Conservation (phyloP, 345 rosid genomes). For the Bruguiera gymnorhiza region DNA sequence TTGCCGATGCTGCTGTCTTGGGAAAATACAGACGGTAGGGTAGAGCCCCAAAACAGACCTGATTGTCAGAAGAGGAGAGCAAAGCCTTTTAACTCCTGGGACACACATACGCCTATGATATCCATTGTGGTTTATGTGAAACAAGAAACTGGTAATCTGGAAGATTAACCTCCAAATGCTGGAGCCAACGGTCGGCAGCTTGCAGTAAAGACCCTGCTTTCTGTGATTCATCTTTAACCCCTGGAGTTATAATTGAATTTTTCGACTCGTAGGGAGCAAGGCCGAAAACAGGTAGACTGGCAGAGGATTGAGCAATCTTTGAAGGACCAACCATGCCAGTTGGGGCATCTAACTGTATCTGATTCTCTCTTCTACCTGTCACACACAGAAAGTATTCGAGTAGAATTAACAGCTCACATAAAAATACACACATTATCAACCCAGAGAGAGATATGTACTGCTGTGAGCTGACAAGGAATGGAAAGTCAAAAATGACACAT, state of each 20-base stretch:
- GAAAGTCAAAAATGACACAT: constrained; percentile 78
- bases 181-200: constrained; percentile 52
- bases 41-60: constrained; percentile 5
- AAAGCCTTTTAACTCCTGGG: constrained; percentile 5
- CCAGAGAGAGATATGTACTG: constrained; percentile 33
- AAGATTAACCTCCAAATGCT: constrained; percentile 37
- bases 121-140: constrained; percentile 42
- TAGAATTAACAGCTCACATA: neutral
- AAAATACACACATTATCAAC: neutral
- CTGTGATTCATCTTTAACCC: constrained; percentile 41
- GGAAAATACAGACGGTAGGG: neutral
- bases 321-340: constrained; percentile 32
- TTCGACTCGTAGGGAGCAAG: constrained; percentile 70
- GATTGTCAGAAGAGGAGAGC: constrained; percentile 9
- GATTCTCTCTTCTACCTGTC: constrained; percentile 36
- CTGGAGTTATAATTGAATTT: constrained; percentile 51
- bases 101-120: constrained; percentile 24
- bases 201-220: constrained; percentile 36
- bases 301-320: constrained; percentile 22
- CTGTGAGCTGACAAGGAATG: constrained; percentile 59
- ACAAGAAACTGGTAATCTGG: constrained; percentile 57
- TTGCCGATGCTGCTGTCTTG: too few species aligned
- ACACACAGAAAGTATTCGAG: constrained; percentile 1
- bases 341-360: constrained; percentile 22
- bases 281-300: constrained; percentile 54